Evolutionary conservation across 306 rosid species (phyloP).

Genomic region (Spatholobus suberectus): DNA sequence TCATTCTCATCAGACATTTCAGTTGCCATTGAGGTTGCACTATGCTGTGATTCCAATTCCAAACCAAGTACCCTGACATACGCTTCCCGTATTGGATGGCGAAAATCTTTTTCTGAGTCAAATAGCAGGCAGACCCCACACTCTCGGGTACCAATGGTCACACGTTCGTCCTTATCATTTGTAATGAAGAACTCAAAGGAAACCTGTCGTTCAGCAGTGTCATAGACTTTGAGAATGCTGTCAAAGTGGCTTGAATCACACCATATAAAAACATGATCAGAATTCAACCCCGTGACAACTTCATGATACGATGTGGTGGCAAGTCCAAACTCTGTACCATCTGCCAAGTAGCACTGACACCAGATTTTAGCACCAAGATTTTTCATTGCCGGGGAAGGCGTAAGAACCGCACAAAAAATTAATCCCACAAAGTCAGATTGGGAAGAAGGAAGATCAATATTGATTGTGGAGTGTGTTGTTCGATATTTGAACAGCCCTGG

Average conservation of each 20-base stretch:
- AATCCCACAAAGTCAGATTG: background rate
- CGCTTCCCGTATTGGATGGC: no score
- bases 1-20: no score
- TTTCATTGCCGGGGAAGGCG: background rate
- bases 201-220: background rate
- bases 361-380: background rate
- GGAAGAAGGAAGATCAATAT: background rate
- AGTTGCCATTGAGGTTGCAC: no score
- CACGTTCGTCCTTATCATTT: background rate
- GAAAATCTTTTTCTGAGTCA: no score
- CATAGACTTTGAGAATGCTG: background rate
- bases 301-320: background rate
- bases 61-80: no score
- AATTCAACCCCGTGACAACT: background rate
- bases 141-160: background rate
- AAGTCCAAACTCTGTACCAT: background rate
- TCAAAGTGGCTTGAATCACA: background rate
- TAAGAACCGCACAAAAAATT: background rate
- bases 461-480: background rate
- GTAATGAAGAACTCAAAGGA: background rate
- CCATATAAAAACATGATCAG: conserved; percentile 21
- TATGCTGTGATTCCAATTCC: no score
- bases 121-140: background rate
- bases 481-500: background rate
- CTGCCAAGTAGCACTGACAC: background rate